Evolutionary conservation across 768 basidiomycete species (phyloP).

Genomic region (Xerocomus spinulosus): DNA sequence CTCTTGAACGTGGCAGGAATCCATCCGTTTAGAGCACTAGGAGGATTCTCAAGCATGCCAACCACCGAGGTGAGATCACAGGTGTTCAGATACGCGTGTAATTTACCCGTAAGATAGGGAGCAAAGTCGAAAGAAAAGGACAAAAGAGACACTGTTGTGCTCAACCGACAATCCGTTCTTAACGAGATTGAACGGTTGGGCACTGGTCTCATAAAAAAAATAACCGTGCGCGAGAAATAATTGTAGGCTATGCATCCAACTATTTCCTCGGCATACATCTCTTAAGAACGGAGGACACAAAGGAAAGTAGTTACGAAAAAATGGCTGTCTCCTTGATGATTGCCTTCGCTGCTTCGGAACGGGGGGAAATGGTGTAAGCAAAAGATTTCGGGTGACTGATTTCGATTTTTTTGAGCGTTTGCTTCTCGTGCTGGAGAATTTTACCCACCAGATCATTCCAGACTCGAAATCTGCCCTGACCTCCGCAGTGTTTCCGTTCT

Average conservation of each 20-base stretch:
- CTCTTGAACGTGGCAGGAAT: constrained; percentile 62
- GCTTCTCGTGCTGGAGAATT: not conserved
- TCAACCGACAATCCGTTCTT: constrained; percentile 66
- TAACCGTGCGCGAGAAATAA: constrained; percentile 22
- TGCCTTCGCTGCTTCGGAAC: constrained; percentile 23
- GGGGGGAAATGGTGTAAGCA: constrained; percentile 27
- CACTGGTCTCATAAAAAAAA: constrained; percentile 54
- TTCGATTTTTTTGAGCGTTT: constrained; percentile 2
- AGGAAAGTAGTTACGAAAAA: constrained; percentile 11
- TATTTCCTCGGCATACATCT: not conserved
- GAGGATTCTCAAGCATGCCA: constrained; percentile 74
- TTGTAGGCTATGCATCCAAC: not conserved
- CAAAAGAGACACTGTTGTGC: constrained; percentile 50
- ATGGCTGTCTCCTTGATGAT: constrained; percentile 29
- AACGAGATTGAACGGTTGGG: constrained; percentile 78
- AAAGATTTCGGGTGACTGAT: constrained; percentile 31
- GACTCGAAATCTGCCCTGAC: constrained; percentile 25
- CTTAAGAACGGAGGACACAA: not conserved
- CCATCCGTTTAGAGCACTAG: constrained; percentile 73
- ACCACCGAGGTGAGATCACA: constrained; percentile 27
- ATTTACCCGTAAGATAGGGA: constrained; percentile 15
- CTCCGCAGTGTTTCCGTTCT: constrained; percentile 13
- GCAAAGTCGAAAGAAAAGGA: constrained; percentile 41
- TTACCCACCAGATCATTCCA: constrained; percentile 29
- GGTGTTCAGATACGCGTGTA: not conserved